Percentiles rank a stretch among this genome's conserved stretches.
phyloP scores from a whole-genome alignment of 495 filamentous ascomycete genomes.

The Penicillium dipodomyicola region DNA sequence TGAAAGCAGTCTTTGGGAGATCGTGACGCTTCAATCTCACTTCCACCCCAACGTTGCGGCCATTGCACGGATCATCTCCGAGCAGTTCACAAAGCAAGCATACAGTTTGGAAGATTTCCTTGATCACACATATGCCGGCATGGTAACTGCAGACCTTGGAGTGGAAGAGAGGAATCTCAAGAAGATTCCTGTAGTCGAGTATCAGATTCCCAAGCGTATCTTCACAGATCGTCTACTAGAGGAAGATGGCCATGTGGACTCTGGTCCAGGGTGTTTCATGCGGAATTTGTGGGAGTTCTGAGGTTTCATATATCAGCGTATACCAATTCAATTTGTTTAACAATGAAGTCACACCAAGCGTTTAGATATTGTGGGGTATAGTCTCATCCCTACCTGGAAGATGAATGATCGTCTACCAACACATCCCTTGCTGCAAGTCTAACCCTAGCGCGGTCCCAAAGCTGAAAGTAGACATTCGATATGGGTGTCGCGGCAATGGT shows the following conservation, averaged over 20 bases:
- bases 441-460: too few relatives aligned
- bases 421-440: slow-evolving; percentile 4
- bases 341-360: background rate
- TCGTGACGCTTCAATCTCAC: slow-evolving; percentile 83
- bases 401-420: slow-evolving; percentile 3
- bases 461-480: background rate
- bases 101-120: slow-evolving; percentile 95
- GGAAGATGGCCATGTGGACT: slow-evolving; percentile 45
- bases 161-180: slow-evolving; percentile 66
- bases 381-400: background rate
- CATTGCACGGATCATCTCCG: slow-evolving; percentile 86
- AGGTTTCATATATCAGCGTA: slow-evolving; percentile 13
- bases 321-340: slow-evolving; percentile 15
- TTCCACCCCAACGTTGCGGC: slow-evolving; percentile 98
- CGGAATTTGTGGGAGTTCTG: slow-evolving; percentile 43
- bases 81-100: slow-evolving; percentile 94
- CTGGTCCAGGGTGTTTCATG: slow-evolving; percentile 39
- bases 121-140: slow-evolving; percentile 87
- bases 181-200: slow-evolving; percentile 86
- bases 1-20: slow-evolving; percentile 93
- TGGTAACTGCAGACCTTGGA: slow-evolving; percentile 76
- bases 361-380: slow-evolving; percentile 10
- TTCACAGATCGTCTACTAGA: slow-evolving; percentile 55
- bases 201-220: slow-evolving; percentile 86
- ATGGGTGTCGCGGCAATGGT: background rate